Evolutionary conservation across 805 yeast genomes (phyloP), one percentile per base, ranked within the genome.

Genomic region (Sungouiella thailandica): DNA sequence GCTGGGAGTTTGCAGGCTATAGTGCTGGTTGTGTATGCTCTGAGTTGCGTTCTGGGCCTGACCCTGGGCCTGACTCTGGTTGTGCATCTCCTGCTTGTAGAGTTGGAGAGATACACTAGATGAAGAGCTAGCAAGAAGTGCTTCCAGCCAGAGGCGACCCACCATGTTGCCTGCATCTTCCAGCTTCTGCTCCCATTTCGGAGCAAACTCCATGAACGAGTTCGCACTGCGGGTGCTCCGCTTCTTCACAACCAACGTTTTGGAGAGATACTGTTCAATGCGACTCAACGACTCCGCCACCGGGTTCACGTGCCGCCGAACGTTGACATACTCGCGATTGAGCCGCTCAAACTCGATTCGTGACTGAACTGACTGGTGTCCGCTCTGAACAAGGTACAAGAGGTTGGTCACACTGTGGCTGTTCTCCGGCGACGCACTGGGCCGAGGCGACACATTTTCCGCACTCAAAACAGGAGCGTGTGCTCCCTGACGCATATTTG

Each of bases 341-440:
- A 83, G 70, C 40, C 85, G 68, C 53, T 86, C 95, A 50, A 78
- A 83, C 50, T 83, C 93, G n/a, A 86, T 72, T 44, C 85, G 70
- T 6, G 76, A 69, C 40, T 75, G 81, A 14, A 80, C 72, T 5
- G 78, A 70, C 27, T 72, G 72, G 50, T 54, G 62, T 16, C 57
- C 57, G 29, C 33, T 51, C 31, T 57, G 69, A 5, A 43, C 37
- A 31, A 40, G 33, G 22, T 35, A 38, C 27, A 46, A 31, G 34
- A 46, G 28, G 24, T 39, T 39, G 17, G 39, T 43, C 30, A 45
- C 31, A 10, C 25, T 28, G 2, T 18, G 24, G 4, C 19, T 11
- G 8, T 22, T 10, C 5, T 29, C 18, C 3, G 35, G 14, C 6
- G 30, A 13, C 4, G 35, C 28, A 2, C 16, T 4, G n/a, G 17